Percentiles rank a stretch among this genome's conserved stretches.
Evolutionary conservation across 2,329 filamentous ascomycete genomes (phyloP).

Genomic region (Fusarium citri): DNA sequence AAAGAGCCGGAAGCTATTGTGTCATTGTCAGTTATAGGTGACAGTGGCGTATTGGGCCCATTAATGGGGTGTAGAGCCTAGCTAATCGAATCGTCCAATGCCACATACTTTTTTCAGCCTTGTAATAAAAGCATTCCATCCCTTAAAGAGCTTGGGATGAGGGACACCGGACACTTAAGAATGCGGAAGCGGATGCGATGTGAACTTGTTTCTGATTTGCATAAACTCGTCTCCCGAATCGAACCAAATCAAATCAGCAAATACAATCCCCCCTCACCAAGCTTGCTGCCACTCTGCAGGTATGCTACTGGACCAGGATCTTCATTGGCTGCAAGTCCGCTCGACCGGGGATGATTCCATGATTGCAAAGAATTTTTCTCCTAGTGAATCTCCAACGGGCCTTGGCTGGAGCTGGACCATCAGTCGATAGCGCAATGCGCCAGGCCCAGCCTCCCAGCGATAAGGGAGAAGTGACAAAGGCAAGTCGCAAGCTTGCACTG

Average conservation of each 20-base stretch:
- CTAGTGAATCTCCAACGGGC: conserved; percentile 7
- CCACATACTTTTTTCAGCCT: conserved; percentile 42
- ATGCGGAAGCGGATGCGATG: conserved; percentile 5
- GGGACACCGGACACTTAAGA: conserved; percentile 13
- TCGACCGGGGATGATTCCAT: conserved; percentile 20
- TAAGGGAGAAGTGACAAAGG: conserved; percentile 34
- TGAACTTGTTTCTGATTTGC: conserved; percentile 32
- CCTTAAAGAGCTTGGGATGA: conserved; percentile 19
- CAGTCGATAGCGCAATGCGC: conserved; percentile 26
- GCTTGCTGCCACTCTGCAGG: not conserved
- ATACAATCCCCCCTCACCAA: conserved; percentile 13
- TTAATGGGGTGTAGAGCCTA: conserved; percentile 33
- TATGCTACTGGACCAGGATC: conserved; percentile 8
- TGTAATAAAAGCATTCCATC: conserved; percentile 38
- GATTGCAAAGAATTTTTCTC: conserved; percentile 23
- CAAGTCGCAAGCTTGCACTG: conserved; percentile 25
- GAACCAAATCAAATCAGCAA: conserved; percentile 10
- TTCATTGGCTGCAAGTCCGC: conserved; percentile 12
- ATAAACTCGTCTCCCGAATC: conserved; percentile 9
- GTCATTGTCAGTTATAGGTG: conserved; percentile 39
- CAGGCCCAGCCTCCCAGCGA: conserved; percentile 19
- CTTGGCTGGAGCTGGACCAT: conserved; percentile 17
- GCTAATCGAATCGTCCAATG: conserved; percentile 38
- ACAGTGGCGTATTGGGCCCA: conserved; percentile 42
- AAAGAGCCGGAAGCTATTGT: conserved; percentile 39